Base-by-base conservation (phyloP, 2,329 filamentous ascomycete species). In the Cytospora mali region DNA sequence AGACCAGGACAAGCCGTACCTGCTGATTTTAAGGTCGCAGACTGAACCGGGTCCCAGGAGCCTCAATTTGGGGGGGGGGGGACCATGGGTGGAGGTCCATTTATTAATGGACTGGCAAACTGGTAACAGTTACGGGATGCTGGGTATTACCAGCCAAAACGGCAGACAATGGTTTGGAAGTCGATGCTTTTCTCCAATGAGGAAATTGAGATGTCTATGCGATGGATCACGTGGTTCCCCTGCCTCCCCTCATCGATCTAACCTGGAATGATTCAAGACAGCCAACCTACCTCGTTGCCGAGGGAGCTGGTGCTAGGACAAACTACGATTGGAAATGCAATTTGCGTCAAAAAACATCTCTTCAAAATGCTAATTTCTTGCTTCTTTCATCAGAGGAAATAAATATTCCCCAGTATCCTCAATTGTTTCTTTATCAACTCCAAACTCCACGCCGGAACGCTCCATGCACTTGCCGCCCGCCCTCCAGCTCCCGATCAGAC, bases 21-120 rank as follows among this genome's bases (percentile, higher is more conserved):
- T 65, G 64, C 64, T 63, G 55, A 55, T 55, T 63, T 54, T 28
- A 31, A 59, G 31, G 14, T 29, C 54, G 48, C 46, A 57, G 58
- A 25, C 39, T 46, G 27, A 35, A 53, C 59, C 51, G 50, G 56
- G 27, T 35, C 61, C 35, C 31, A 53, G 33, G 21, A 50, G 29
- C 16, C 25, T 54, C 54, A 53, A 62, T 54, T 53, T 27, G 18
- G 11, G 33, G 18, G 33, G 18, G 11, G 33, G 18, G 6, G 14
- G 14, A 49, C 23, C n/a, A 57, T 29, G 29, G 10, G 21, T 21
- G 18, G 13, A 28, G 7, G 13, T 25, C 49, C 54, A 48, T 49
- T n/a, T 35, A 33, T n/a, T 35, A 33, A 52, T 46, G 46, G 59
- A n/a, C 25, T 27, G n/a, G 35, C 50, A 54, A 23, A n/a, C n/a